Base-by-base conservation (phyloP, 2,329 filamentous ascomycete genomes). In the Pseudopyricularia javanii region DNA sequence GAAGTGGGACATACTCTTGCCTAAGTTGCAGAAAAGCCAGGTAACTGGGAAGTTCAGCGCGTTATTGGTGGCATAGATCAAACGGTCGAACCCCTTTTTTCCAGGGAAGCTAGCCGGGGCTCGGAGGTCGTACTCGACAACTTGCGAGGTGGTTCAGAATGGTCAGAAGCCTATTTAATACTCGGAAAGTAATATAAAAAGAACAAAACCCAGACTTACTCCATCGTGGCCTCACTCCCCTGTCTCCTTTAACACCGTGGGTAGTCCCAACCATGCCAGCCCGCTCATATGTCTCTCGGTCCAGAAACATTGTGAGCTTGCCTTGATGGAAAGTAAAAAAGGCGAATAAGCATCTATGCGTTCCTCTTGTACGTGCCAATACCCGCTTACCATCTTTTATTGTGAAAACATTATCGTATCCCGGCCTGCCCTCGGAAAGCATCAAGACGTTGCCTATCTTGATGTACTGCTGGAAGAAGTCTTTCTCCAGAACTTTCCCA, bases 381-480 rank as follows among this genome's bases (percentile, higher is more conserved):
- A 6, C 24, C 11, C 40, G 24, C 64, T 51, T 70, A 79, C 89
- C 90, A 58, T 88, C 78, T 54, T 70, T 74, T 1, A 97, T 69
- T 0, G 78, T 78, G 63, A 88, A 91, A 3, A 85, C 74, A 59
- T 86, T 87, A 61, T 91, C 85, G 2, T 83, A 74, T 2, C 81
- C 83, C 7, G 77, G 71, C 32, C 78, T 77, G 12, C 89, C 90
- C 65, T 91, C 80, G 0, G 91, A 95, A 2, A 95, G 75, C 85
- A 97, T 88, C 59, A 88, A 67, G 49, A 94, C 72, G 62, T 89
- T 83, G 5, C 88, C 88, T 55, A 76, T 77, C 66, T 95, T 95
- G 59, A 97, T 83, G 63, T 94, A 91, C 45, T 82, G 74, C n/a
- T 79, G 85, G 61, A 95, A 90, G 61, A 96, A 95, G 0, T 83